Percentiles rank a stretch among this genome's conserved stretches.
These are phyloP conservation scores for Chytriomyces confervae DNA, from an alignment of 192 early-diverging fungal species.

Conservation along the genomic window DNA sequence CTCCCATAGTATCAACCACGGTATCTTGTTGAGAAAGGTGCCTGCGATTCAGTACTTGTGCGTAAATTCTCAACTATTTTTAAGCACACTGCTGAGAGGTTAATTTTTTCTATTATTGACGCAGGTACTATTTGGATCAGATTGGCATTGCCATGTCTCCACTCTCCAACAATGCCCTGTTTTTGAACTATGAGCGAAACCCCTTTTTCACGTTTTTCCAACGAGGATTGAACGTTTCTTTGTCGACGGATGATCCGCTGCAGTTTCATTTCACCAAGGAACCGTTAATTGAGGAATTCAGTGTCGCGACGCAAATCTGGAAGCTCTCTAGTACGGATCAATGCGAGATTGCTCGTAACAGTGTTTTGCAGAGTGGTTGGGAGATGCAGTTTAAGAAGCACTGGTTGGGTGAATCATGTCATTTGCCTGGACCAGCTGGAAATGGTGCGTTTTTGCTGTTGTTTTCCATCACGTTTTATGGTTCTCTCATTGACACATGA, in stretches of 20 bases:
- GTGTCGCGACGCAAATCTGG: constrained; percentile 95
- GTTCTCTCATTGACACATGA: neutral
- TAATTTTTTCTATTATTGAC: neutral
- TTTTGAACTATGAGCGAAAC: constrained; percentile 91
- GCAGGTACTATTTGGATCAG: constrained; percentile 86
- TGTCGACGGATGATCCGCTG: constrained; percentile 95
- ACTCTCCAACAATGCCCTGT: constrained; percentile 94
- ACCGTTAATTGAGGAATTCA: constrained; percentile 96
- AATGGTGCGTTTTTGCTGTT: constrained; percentile 56
- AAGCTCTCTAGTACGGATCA: constrained; percentile 89
- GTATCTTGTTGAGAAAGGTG: constrained; percentile 91
- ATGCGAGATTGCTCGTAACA: constrained; percentile 94
- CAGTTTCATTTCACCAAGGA: constrained; percentile 98
- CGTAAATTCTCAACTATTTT: neutral
- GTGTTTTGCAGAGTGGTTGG: constrained; percentile 87
- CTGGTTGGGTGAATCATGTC: constrained; percentile 84
- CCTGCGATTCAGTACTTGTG: constrained; percentile 79
- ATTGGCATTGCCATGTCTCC: constrained; percentile 97
- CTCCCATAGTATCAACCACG: constrained; percentile 87
- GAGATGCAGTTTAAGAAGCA: constrained; percentile 86
- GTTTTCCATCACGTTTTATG: neutral
- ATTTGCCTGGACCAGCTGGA: constrained; percentile 73
- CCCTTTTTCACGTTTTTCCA: constrained; percentile 91
- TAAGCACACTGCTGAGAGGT: neutral
- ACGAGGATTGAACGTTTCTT: constrained; percentile 87